Evolutionary conservation across 208 protist species (phyloP), one percentile per base, ranked within the genome.

Genomic region (Lotmaria passim): DNA sequence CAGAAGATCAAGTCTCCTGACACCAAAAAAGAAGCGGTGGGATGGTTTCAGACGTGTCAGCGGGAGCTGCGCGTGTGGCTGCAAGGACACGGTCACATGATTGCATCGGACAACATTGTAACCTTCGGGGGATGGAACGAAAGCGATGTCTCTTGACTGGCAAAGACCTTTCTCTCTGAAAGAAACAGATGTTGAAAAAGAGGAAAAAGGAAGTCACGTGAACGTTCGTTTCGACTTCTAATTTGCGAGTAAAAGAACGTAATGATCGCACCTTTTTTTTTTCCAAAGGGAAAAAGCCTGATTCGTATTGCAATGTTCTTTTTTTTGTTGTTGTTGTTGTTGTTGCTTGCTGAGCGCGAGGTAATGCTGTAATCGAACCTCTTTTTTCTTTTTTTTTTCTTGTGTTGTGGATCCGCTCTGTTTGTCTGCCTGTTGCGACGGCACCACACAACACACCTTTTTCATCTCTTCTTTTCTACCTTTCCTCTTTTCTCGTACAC

Each of bases 41-140:
- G 71, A 19, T 95, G 90, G 87, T 93, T 95, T 68, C 73, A 81
- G 38, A 61, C 61, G 3, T 78, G 73, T 30, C 88, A 89, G 61
- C 43, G 38, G 15, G 69, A 48, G 19, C 73, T 95, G 44, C 76
- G 78, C 10, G 44, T 53, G 56, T 85, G 84, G 75, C 48, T 95
- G 62, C 63, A 78, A 41, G 61, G 76, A 28, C 66, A 85, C 12
- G 79, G 81, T 15, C 83, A 85, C 79, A 68, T 58, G 19, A 86
- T 95, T 28, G 78, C 86, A 39, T 83, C 82, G 6, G 47, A 78
- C n/a, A 81, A 77, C 31, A 87, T 75, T 15, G 86, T 95, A 36
- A 78, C 78, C 24, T 75, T 93, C 23, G 67, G 43, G n/a, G 56
- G 24, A 31, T 68, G n/a, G n/a, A n/a, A 58, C 30, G 26, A 14